phyloP scores from a whole-genome alignment of 345 rosid species.

The Pelargonium nanum region DNA sequence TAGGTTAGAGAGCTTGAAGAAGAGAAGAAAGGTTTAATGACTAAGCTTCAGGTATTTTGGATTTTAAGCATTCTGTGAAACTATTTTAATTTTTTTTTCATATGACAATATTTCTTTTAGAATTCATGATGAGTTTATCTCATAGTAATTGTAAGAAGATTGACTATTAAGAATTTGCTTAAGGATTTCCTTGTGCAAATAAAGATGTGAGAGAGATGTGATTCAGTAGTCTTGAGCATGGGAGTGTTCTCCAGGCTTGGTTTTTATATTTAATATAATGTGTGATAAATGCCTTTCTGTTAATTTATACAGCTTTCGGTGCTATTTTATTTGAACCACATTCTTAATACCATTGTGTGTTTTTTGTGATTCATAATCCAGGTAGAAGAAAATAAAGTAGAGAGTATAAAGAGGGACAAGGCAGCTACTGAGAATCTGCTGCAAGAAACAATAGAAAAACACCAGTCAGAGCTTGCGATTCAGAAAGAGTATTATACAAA shows the following conservation, averaged over 20 bases:
- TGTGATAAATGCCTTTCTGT: neutral
- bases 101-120: no score
- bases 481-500: constrained; percentile 77
- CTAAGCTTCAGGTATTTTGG: constrained; percentile 89
- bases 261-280: neutral
- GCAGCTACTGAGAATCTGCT: constrained; percentile 81
- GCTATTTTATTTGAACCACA: neutral
- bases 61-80: neutral
- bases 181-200: no score
- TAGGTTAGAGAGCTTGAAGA: constrained; percentile 94
- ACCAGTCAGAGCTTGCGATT: constrained; percentile 71
- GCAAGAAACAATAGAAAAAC: constrained; percentile 92
- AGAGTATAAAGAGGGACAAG: constrained; percentile 85
- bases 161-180: neutral
- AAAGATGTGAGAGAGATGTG: no score
- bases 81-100: neutral
- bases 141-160: neutral
- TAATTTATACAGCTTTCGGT: neutral
- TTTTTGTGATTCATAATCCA: constrained; percentile 20
- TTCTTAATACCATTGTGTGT: neutral
- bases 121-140: neutral
- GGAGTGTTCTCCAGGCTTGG: neutral
- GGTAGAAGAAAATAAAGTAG: constrained; percentile 96
- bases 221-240: neutral
- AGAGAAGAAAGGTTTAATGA: constrained; percentile 85